phyloP scores from a whole-genome alignment of 257 asterid genomes.

The Lycium barbarum region DNA sequence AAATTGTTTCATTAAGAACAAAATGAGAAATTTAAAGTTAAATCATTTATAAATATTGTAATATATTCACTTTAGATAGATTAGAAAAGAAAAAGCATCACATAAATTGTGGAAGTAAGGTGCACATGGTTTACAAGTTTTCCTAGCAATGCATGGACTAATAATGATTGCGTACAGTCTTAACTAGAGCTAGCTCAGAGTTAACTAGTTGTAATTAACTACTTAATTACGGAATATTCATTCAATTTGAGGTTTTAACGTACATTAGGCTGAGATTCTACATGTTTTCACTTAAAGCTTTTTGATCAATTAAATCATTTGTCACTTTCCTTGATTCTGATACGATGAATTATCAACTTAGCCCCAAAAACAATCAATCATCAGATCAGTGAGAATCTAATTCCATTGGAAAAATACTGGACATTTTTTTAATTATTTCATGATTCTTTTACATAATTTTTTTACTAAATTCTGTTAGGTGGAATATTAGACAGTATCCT shows the following conservation, averaged over 20 bases:
- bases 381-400: conserved; percentile 1
- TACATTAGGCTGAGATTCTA: background rate
- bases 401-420: background rate
- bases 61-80: no score
- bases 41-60: no score
- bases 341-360: background rate
- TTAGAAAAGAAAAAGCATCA: no score
- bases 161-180: no score
- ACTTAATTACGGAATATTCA: no score
- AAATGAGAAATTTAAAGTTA: no score
- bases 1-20: background rate
- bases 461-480: background rate
- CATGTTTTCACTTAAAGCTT: background rate
- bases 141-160: no score
- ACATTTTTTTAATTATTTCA: background rate
- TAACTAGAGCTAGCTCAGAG: background rate
- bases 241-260: no score
- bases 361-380: background rate
- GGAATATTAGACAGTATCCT: background rate
- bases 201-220: no score
- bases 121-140: no score
- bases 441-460: background rate
- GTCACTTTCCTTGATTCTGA: background rate
- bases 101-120: no score
- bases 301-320: background rate